A percentile compares a stretch with the other conserved stretches of the same genome.
phyloP scores from a whole-genome alignment of 208 protist species.

The Leishmania arabica region DNA sequence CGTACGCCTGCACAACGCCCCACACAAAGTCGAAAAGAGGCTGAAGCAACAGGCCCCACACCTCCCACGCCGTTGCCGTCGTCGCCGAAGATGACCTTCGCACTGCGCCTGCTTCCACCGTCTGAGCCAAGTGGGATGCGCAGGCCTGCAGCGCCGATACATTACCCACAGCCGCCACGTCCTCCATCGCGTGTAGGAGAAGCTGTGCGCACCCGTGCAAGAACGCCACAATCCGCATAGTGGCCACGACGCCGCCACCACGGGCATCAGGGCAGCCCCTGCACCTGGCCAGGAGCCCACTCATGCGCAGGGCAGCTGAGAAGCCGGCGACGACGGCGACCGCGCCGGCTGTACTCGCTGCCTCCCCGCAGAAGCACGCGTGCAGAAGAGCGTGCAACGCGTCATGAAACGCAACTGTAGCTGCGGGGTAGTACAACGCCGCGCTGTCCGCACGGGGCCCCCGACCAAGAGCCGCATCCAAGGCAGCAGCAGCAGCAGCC shows the following conservation, averaged over 20 bases:
- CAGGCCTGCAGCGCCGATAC: slow-evolving; percentile 29
- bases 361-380: background rate
- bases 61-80: background rate
- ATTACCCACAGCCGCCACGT: slow-evolving; percentile 12
- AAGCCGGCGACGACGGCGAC: slow-evolving; percentile 31
- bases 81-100: background rate
- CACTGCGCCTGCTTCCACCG: background rate
- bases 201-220: slow-evolving; percentile 23
- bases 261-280: background rate
- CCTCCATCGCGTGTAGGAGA: slow-evolving; percentile 20
- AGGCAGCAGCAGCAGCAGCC: background rate
- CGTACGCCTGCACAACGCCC: slow-evolving; percentile 24
- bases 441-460: background rate
- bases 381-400: slow-evolving; percentile 11
- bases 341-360: slow-evolving; percentile 3
- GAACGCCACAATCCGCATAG: background rate
- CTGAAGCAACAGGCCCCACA: slow-evolving; percentile 26
- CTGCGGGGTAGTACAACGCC: background rate
- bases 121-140: slow-evolving; percentile 22
- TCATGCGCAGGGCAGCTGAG: slow-evolving; percentile 22
- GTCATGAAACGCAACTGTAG: slow-evolving; percentile 6
- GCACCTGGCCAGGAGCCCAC: slow-evolving; percentile 5
- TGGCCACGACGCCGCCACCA: background rate
- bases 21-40: slow-evolving; percentile 33
- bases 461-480: background rate